Conservation (phyloP, 2,329 filamentous ascomycete genomes). For the Mollisiaceae sp. region DNA sequence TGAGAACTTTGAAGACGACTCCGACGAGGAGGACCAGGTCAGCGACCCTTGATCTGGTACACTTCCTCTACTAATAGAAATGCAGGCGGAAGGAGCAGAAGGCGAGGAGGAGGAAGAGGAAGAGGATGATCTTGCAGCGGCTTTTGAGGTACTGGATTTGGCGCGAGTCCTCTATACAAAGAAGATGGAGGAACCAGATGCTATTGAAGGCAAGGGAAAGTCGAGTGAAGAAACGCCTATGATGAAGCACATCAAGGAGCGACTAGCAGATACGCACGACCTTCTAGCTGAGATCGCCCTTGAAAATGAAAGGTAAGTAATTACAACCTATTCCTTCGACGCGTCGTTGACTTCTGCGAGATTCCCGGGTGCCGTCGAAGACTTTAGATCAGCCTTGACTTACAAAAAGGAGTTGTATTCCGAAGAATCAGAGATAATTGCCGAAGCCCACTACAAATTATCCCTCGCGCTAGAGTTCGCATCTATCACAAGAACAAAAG, state of each 20-base stretch:
- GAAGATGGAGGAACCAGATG: constrained; percentile 57
- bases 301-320: constrained; percentile 79
- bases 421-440: constrained; percentile 81
- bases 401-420: constrained; percentile 82
- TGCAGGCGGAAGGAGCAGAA: constrained; percentile 50
- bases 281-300: constrained; percentile 95
- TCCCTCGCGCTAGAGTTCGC: constrained; percentile 94
- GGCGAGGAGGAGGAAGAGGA: constrained; percentile 62
- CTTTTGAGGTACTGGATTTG: constrained; percentile 85
- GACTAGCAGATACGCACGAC: constrained; percentile 91
- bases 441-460: constrained; percentile 95
- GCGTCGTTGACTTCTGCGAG: constrained; percentile 45
- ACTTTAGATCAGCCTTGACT: constrained; percentile 77
- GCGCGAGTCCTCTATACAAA: constrained; percentile 69
- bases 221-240: constrained; percentile 46
- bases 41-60: constrained; percentile 53
- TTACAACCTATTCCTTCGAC: neutral
- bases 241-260: constrained; percentile 73
- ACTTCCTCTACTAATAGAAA: constrained; percentile 48
- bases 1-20: constrained; percentile 87
- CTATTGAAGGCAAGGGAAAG: constrained; percentile 53
- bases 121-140: constrained; percentile 76
- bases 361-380: constrained; percentile 84
- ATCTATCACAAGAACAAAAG: constrained; percentile 69
- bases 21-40: constrained; percentile 70